A percentile compares a stretch with the other conserved stretches of the same genome.
Evolutionary conservation across 2,329 filamentous ascomycete genomes (phyloP).

Genomic region (Claviceps arundinis): DNA sequence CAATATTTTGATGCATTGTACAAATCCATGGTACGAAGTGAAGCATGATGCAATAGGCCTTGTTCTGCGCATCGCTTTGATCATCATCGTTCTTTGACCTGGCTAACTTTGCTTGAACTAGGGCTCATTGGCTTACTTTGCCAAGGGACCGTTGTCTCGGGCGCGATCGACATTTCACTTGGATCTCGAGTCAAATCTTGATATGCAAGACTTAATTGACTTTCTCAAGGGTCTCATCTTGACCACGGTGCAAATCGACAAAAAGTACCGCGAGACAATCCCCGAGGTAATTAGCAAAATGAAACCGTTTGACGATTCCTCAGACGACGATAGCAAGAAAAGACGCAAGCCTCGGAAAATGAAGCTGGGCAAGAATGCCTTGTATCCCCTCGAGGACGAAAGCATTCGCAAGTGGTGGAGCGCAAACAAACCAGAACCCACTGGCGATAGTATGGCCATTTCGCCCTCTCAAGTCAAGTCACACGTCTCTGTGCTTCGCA

Average conservation of each 20-base stretch:
- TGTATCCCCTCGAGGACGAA: slow-evolving; percentile 54
- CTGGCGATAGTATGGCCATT: slow-evolving; percentile 33
- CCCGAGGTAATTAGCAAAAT: slow-evolving; percentile 47
- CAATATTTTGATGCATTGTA: slow-evolving; percentile 49
- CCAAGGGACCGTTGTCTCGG: slow-evolving; percentile 66
- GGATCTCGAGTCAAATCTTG: slow-evolving; percentile 44
- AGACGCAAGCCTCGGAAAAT: slow-evolving; percentile 48
- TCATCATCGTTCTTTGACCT: slow-evolving; percentile 11
- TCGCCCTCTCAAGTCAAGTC: slow-evolving; percentile 43
- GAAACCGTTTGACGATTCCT: slow-evolving; percentile 42
- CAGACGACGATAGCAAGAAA: slow-evolving; percentile 31
- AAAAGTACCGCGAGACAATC: slow-evolving; percentile 64
- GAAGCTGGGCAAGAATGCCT: slow-evolving; percentile 52
- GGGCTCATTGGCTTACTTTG: slow-evolving; percentile 72
- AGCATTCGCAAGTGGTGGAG: slow-evolving; percentile 59
- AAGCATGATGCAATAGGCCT: background rate
- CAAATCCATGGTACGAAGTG: slow-evolving; percentile 48
- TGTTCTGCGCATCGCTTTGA: too few species aligned
- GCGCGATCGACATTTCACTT: slow-evolving; percentile 58
- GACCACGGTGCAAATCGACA: slow-evolving; percentile 55
- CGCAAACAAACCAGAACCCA: slow-evolving; percentile 37
- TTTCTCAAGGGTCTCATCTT: slow-evolving; percentile 60
- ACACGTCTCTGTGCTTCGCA: slow-evolving; percentile 52
- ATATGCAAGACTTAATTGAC: slow-evolving; percentile 49
- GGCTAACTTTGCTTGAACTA: slow-evolving; percentile 17